Evolutionary conservation across 1,284 basidiomycete genomes (phyloP).

Genomic region (Moniliella sp.): DNA sequence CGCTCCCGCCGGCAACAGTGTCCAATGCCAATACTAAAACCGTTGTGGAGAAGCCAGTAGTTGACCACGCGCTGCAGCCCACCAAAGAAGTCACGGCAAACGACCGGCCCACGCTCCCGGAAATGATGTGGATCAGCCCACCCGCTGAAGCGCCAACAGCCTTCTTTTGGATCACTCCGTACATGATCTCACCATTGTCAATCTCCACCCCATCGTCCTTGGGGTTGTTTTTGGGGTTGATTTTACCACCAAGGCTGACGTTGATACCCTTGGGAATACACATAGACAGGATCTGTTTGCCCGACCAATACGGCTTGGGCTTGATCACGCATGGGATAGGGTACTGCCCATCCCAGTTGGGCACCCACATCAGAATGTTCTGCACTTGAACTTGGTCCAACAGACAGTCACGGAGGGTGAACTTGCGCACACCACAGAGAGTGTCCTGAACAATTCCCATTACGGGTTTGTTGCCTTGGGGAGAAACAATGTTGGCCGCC

Average conservation of each 20-base stretch:
- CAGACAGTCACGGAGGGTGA: conserved; percentile 61
- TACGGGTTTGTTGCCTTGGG: conserved; percentile 97
- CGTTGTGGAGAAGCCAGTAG: conserved; percentile 94
- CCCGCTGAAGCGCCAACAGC: conserved; percentile 75
- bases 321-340: conserved; percentile 85
- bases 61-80: conserved; percentile 88
- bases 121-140: conserved; percentile 92
- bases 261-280: conserved; percentile 90
- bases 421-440: conserved; percentile 86
- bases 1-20: conserved; percentile 74
- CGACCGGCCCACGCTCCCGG: conserved; percentile 85
- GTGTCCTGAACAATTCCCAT: conserved; percentile 99
- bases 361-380: conserved; percentile 90
- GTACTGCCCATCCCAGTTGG: conserved; percentile 81
- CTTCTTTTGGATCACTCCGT: conserved; percentile 90
- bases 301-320: conserved; percentile 90
- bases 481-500: conserved; percentile 94
- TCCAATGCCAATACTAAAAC: conserved; percentile 98
- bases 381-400: conserved; percentile 43
- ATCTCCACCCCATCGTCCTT: conserved; percentile 77
- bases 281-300: conserved; percentile 85
- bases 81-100: conserved; percentile 74
- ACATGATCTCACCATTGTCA: conserved; percentile 89
- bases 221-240: conserved; percentile 22
- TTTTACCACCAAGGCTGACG: conserved; percentile 39